Base-by-base conservation (phyloP, 176 grass and related monocot species). In the Saccharum officinarum region DNA sequence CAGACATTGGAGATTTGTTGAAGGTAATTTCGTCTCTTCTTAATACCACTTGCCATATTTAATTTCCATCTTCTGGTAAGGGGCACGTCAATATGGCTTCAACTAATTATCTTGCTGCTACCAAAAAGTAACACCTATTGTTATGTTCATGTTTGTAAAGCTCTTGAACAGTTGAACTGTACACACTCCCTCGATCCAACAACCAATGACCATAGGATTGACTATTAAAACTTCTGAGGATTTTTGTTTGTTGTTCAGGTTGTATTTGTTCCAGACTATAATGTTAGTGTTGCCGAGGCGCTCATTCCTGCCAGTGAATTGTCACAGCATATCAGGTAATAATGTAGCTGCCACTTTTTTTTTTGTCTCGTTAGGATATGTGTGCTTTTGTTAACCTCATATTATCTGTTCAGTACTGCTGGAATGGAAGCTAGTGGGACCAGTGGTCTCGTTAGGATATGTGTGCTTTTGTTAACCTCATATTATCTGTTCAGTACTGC, bases 381-480 rank as follows among this genome's bases (percentile, higher is more conserved):
- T 28, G 28, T 28, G 45, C 42, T 82, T 78, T 74, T 44, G 25
- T 82, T 86, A 86, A 83, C 66, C 46, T 79, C 39, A 4, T 81
- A 83, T 73, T 75, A 67, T 89, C 77, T 71, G 57, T 60, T 70
- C 79, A 98, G 97, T 83, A 99, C 97, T 59, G 94, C 97, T 89
- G 97, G 97, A 69, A 99, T 99, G 97, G 97, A 99, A 82, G 97
- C 97, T 71, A 99, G 97, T 88, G 97, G 97, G 55, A 99, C 97
- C 61, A 99, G 97, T 78, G 28, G 15, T 86, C 59, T 73, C 10
- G 26, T 31, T 50, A 46, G 44, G 75, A 62, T 8, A 49, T 25
- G n/a, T 28, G 28, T 28, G 45, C 42, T 82, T 78, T 74, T 44
- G 25, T 82, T 86, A 86, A 83, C 66, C 46, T 79, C 39, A 4